Percentiles rank a stretch among this genome's conserved stretches.
Conservation (phyloP, 805 yeast genomes). For the Brettanomyces bruxellensis region DNA sequence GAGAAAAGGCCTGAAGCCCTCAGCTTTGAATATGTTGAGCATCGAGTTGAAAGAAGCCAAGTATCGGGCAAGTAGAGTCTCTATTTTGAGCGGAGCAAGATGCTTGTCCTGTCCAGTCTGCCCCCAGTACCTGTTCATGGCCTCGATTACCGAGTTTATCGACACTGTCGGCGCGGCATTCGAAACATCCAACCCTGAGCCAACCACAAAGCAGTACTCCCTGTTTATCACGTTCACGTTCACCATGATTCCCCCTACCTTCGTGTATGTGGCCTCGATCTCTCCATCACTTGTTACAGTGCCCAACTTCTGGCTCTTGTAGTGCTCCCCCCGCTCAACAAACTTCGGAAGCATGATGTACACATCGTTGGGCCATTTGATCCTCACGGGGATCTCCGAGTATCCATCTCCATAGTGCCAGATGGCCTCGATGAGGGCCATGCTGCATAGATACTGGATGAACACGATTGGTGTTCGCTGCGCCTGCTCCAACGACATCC, state of each 20-base stretch:
- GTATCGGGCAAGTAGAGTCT: conserved; percentile 56
- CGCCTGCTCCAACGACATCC: conserved; percentile 38
- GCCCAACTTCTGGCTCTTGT: conserved; percentile 3
- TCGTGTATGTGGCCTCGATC: conserved; percentile 57
- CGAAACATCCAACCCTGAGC: conserved; percentile 78
- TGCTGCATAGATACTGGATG: conserved; percentile 73
- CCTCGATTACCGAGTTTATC: conserved; percentile 56
- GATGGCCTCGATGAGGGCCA: conserved; percentile 78
- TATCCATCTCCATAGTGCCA: conserved; percentile 42
- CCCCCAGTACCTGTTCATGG: conserved; percentile 46
- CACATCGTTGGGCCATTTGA: conserved; percentile 97
- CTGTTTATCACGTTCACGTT: conserved; percentile 62
- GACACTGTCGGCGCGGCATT: conserved; percentile 93
- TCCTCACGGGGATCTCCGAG: conserved; percentile 64
- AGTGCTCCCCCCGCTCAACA: conserved; percentile 20
- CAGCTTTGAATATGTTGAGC: conserved; percentile 43
- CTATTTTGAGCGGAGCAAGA: conserved; percentile 26
- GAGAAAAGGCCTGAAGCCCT: conserved; percentile 65
- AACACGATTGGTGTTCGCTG: conserved; percentile 57
- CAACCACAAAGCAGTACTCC: conserved; percentile 62
- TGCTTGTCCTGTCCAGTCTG: conserved; percentile 24
- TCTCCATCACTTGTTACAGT: conserved; percentile 6
- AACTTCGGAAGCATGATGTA: conserved; percentile 64
- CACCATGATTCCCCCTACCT: conserved; percentile 77
- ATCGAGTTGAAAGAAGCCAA: conserved; percentile 58